A percentile compares a stretch with the other conserved stretches of the same genome.
These are phyloP conservation scores for Paramecium biaurelia DNA, from an alignment of 73 alveolate species.

Conservation along the genomic window DNA sequence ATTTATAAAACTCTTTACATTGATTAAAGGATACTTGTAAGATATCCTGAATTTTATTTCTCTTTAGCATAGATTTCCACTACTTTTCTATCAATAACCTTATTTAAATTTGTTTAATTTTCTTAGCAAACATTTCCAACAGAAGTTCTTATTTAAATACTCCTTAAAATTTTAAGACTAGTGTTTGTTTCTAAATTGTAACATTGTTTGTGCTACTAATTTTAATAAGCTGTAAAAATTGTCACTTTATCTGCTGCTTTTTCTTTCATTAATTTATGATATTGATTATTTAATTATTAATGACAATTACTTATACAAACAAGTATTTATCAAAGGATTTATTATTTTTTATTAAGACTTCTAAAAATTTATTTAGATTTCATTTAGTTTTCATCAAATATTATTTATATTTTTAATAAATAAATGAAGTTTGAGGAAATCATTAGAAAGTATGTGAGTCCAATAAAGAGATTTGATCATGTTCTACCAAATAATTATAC, in stretches of 20 bases:
- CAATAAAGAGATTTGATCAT: conserved; percentile 30
- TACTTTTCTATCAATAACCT: neutral
- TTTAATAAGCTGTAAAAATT: neutral
- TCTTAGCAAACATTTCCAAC: neutral
- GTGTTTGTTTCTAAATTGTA: neutral
- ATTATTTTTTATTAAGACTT: too few species aligned
- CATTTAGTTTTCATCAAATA: neutral
- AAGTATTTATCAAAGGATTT: too few species aligned
- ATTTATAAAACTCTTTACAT: neutral
- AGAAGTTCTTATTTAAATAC: neutral
- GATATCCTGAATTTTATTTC: neutral
- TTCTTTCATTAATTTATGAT: neutral
- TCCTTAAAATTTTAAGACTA: neutral
- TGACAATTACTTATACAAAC: neutral
- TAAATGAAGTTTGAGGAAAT: conserved; percentile 19
- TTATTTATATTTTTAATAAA: neutral
- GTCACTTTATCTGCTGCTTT: neutral
- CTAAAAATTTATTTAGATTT: neutral
- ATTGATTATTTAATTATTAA: neutral
- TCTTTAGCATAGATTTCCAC: neutral
- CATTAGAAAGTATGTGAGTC: conserved; percentile 11
- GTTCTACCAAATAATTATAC: conserved; percentile 11
- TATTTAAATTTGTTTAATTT: neutral
- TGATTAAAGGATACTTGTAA: neutral
- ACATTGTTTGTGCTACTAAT: neutral